Base-by-base conservation (phyloP, 2,329 filamentous ascomycete species). In the Zarea fungicola region DNA sequence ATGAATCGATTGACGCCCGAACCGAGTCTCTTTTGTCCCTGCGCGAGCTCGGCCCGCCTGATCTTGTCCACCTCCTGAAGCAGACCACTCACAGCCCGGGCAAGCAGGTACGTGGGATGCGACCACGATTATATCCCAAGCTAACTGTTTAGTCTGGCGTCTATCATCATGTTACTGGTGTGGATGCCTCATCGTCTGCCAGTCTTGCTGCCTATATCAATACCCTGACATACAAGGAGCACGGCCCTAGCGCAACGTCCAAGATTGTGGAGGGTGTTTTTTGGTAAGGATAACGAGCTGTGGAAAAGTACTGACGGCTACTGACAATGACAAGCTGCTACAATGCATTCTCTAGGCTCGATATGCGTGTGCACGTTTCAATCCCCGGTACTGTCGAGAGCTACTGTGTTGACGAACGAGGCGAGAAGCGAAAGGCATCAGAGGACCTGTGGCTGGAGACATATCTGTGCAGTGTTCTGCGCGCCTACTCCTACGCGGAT, bases 201-300 rank as follows among this genome's bases (percentile, higher is more conserved):
- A 97, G 92, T 70, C 74, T 99, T 52, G 93, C 93, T 34, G 93
- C 93, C 58, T 99, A 99, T 70, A 95, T 99, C 71, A 99, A 97
- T 69, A 97, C 92, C 32, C 77, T 99, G 52, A 96, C 91, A 39
- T 95, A 96, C 70, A 86, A 86, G 55, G 87, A 92, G 47, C 83
- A 85, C 55, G 87, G 92, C 56, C 89, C 85, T 11, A 77, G 76
- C 49, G 75, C 76, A 52, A 68, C 65, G 34, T 81, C 87, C 63
- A 97, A 96, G 72, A 93, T 97, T 50, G 86, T 90, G 8, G 93
- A 95, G 55, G 93, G 93, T 5, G 77, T 96, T 32, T 97, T 96
- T 71, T 97, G 93, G 89, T 93, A 76, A 9, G 42, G 56, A 77
- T 32, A 10, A 28, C 18, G n/a, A 23, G 16, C 6, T 14, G 11